Evolutionary conservation across 2,329 filamentous ascomycete genomes (phyloP).

Genomic region (Aureobasidium lini): DNA sequence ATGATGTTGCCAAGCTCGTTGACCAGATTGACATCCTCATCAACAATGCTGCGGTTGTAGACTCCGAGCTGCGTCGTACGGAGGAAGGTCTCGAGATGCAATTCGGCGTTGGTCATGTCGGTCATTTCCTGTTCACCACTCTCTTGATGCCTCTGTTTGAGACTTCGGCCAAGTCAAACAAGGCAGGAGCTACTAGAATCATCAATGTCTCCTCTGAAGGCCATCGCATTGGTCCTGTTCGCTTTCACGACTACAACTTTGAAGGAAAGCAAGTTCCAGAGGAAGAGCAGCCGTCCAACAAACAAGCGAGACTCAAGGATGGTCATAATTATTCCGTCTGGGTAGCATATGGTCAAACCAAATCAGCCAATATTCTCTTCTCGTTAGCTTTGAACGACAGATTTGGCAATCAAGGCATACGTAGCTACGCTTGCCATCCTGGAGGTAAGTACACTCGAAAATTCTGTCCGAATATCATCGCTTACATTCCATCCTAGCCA

Average conservation of each 20-base stretch:
- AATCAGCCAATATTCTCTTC: conserved; percentile 41
- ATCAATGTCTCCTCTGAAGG: conserved; percentile 25
- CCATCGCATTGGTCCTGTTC: conserved; percentile 24
- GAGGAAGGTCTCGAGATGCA: conserved; percentile 31
- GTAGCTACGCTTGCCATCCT: conserved; percentile 34
- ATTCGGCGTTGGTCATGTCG: conserved; percentile 17
- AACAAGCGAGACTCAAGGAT: conserved; percentile 10
- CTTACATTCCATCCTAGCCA: conserved; percentile 1
- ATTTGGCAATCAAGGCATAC: conserved; percentile 24
- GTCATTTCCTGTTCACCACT: conserved; percentile 22
- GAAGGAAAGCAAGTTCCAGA: conserved; percentile 19
- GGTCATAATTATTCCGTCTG: conserved; percentile 30
- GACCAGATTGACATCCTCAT: conserved; percentile 34
- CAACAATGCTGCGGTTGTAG: conserved; percentile 39
- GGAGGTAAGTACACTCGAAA: conserved; percentile 22
- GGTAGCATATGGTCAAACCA: conserved; percentile 37
- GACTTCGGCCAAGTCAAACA: conserved; percentile 13
- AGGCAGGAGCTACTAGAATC: conserved; percentile 18
- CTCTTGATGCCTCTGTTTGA: conserved; percentile 16
- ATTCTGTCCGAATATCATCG: background rate
- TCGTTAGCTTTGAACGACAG: conserved; percentile 31
- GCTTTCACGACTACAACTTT: conserved; percentile 30
- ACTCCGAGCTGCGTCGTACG: conserved; percentile 23
- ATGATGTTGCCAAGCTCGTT: conserved; percentile 21
- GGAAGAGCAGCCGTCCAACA: conserved; percentile 16